Evolutionary conservation across 371 early-diverging fungal species (phyloP), one percentile per base, ranked within the genome.

Genomic region (Entomophthora muscae): DNA sequence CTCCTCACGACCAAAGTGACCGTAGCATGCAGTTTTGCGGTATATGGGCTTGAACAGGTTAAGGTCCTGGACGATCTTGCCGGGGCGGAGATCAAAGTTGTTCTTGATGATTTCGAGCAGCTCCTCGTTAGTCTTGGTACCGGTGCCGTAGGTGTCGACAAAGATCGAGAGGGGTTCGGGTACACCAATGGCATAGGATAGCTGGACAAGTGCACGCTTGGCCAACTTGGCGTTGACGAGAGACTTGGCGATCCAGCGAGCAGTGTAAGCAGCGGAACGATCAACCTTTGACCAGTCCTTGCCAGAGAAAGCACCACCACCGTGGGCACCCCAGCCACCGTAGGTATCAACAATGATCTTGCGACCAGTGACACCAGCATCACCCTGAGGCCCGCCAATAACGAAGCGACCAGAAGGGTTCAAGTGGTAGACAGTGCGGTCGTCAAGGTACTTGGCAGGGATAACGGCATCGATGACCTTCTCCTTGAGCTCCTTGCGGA

Each of bases 281-380:
- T 99, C 99, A 73, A 99, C 99, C 89, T 99, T 99, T 83, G 98
- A 94, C 91, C 93, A 98, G 83, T 99, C 99, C 87, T 99, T 99
- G 68, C 99, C 99, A 70, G 91, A 90, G 90, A 98, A 98, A 71
- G 97, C 95, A 79, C 99, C 99, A 76, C 99, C 99, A 77, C 99
- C 99, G 85, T 99, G 98, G 67, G 94, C 95, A 77, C 98, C 97
- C 87, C 91, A 95, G 75, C 99, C 98, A 73, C 98, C 96, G 64
- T 75, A 75, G 71, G 91, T 86, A 75, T 91, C 93, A 73, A 98
- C 99, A 72, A 99, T 98, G 73, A 98, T 95, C 89, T 99, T 99
- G 81, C 99, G 94, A 60, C 99, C 99, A 69, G 98, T 99, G 66
- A 98, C 83, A 76, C 99, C 99, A 67, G 98, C 96, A 81, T 99